phyloP scores from a whole-genome alignment of 371 early-diverging fungal genomes.

The Capillidium rhysosporum region DNA sequence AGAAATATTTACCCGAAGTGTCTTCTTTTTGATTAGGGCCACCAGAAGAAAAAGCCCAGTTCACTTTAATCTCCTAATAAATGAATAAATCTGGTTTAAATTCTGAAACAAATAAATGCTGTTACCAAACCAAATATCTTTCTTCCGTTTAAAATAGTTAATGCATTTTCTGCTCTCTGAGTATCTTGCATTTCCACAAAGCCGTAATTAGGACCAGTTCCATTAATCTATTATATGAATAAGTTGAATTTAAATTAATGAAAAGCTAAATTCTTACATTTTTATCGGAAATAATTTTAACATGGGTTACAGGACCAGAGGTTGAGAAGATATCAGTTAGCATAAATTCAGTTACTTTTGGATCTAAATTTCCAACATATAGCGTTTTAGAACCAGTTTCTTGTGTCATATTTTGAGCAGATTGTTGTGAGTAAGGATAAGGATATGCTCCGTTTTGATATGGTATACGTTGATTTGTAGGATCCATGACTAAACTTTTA shows the following conservation, averaged over 20 bases:
- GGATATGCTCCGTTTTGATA: background rate
- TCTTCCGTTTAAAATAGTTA: constrained; percentile 55
- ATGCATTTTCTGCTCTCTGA: constrained; percentile 46
- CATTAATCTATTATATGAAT: too few relatives aligned
- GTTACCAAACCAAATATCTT: constrained; percentile 33
- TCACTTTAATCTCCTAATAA: constrained; percentile 59
- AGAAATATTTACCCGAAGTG: constrained; percentile 17
- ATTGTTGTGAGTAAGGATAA: constrained; percentile 5
- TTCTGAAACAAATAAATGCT: background rate
- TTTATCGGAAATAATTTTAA: constrained; percentile 63
- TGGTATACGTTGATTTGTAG: background rate
- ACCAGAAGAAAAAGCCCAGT: constrained; percentile 53
- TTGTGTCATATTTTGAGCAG: constrained; percentile 7
- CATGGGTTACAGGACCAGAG: constrained; percentile 37
- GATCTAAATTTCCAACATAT: constrained; percentile 79
- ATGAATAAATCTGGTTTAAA: background rate
- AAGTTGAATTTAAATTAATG: constrained; percentile 12
- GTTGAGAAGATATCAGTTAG: constrained; percentile 57
- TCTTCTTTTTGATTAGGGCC: constrained; percentile 32
- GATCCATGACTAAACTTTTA: background rate
- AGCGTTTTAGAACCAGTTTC: constrained; percentile 37
- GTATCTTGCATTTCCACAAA: constrained; percentile 71
- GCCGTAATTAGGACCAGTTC: constrained; percentile 51
- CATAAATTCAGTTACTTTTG: constrained; percentile 51
- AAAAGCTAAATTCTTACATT: constrained; percentile 30